Percentiles rank a stretch among this genome's conserved stretches.
These are phyloP conservation scores for Xylaria castorea DNA, from an alignment of 495 filamentous ascomycete genomes.

Conservation along the genomic window DNA sequence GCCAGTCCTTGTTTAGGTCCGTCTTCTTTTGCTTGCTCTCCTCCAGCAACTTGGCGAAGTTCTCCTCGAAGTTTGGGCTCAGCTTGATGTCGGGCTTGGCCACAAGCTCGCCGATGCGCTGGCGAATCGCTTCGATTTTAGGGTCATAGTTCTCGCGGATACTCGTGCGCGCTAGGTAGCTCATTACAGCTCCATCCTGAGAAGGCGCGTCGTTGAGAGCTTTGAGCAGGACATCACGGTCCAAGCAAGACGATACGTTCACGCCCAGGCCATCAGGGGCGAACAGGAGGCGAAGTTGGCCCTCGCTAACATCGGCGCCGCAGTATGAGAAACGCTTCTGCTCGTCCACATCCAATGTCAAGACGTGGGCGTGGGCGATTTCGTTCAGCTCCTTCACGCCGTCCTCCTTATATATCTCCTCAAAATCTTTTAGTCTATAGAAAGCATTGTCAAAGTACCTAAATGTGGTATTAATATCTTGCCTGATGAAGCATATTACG, in stretches of 20 bases:
- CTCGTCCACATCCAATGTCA: slow-evolving; percentile 56
- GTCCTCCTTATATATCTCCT: slow-evolving; percentile 40
- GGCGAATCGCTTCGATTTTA: slow-evolving; percentile 42
- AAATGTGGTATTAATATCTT: neutral
- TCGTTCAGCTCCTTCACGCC: slow-evolving; percentile 56
- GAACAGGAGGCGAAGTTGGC: slow-evolving; percentile 57
- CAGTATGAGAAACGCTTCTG: slow-evolving; percentile 51
- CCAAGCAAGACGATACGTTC: slow-evolving; percentile 51
- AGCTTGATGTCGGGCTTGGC: slow-evolving; percentile 49
- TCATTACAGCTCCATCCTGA: slow-evolving; percentile 41
- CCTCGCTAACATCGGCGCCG: slow-evolving; percentile 53
- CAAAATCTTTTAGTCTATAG: slow-evolving; percentile 48
- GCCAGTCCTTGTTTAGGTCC: slow-evolving; percentile 50
- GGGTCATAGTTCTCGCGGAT: slow-evolving; percentile 55
- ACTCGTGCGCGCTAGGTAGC: slow-evolving; percentile 50
- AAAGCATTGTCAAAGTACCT: slow-evolving; percentile 53
- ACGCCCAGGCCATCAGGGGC: slow-evolving; percentile 47
- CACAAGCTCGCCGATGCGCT: slow-evolving; percentile 48
- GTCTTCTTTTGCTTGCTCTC: slow-evolving; percentile 36
- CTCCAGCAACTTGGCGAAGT: slow-evolving; percentile 54
- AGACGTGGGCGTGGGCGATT: slow-evolving; percentile 49
- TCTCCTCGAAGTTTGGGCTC: slow-evolving; percentile 54
- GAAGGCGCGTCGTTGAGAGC: slow-evolving; percentile 53
- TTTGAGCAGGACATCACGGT: slow-evolving; percentile 43
- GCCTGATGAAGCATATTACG: neutral